Evolutionary conservation across 2,329 filamentous ascomycete genomes (phyloP).

Genomic region (Epichloe gansuensis): DNA sequence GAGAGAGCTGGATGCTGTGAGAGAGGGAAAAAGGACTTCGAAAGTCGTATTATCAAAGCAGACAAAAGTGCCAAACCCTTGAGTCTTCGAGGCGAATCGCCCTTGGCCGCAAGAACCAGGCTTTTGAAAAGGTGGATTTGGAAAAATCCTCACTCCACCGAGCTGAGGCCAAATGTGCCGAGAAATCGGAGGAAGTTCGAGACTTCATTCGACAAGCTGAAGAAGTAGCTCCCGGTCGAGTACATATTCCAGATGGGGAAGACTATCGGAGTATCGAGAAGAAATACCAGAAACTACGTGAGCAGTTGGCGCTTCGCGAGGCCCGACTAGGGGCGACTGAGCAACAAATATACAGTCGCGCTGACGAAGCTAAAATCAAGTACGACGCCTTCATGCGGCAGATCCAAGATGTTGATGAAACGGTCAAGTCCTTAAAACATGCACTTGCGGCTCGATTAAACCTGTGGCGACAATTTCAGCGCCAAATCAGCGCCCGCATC

Average conservation of each 20-base stretch:
- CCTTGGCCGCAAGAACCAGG: conserved; percentile 50
- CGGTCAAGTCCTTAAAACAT: conserved; percentile 34
- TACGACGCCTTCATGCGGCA: conserved; percentile 32
- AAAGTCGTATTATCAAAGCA: conserved; percentile 41
- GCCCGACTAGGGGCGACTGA: conserved; percentile 50
- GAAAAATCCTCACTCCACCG: conserved; percentile 32
- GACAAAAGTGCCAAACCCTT: conserved; percentile 38
- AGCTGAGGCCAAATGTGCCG: conserved; percentile 35
- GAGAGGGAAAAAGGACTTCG: conserved; percentile 27
- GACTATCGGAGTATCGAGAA: conserved; percentile 43
- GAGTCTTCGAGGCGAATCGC: conserved; percentile 38
- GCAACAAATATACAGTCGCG: conserved; percentile 46
- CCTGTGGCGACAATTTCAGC: conserved; percentile 73
- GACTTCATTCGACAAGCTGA: conserved; percentile 44
- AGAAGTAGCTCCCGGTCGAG: conserved; percentile 39
- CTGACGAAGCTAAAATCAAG: conserved; percentile 26
- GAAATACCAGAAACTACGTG: conserved; percentile 41
- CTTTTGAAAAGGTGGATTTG: conserved; percentile 38
- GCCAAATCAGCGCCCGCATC: conserved; percentile 73
- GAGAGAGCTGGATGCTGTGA: conserved; percentile 19
- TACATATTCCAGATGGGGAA: conserved; percentile 52
- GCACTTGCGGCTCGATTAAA: conserved; percentile 57
- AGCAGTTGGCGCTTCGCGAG: conserved; percentile 47
- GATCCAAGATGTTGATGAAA: conserved; percentile 27
- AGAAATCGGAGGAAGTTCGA: conserved; percentile 34